Percentiles rank a stretch among this genome's conserved stretches.
These are phyloP conservation scores for Penicillium argentinense DNA, from an alignment of 495 filamentous ascomycete genomes.

Conservation along the genomic window DNA sequence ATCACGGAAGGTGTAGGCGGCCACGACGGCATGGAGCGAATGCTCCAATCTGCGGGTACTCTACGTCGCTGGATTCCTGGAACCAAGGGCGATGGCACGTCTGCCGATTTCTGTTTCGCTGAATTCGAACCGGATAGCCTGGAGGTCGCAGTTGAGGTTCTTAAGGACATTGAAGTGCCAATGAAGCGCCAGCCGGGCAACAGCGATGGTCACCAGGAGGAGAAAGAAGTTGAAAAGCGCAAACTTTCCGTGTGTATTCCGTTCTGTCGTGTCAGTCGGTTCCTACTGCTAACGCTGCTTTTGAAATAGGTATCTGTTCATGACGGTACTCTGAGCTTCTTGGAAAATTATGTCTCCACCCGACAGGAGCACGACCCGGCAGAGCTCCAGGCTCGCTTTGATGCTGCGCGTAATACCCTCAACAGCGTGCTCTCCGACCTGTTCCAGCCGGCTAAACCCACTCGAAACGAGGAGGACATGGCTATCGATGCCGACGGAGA, in stretches of 20 bases:
- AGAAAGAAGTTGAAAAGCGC: conserved; percentile 64
- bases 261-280: background rate
- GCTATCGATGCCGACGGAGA: conserved; percentile 65
- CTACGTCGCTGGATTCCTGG: conserved; percentile 83
- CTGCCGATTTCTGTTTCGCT: conserved; percentile 90
- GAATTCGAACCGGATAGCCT: conserved; percentile 92
- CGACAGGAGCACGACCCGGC: conserved; percentile 65
- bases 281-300: conserved; percentile 12
- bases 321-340: conserved; percentile 71
- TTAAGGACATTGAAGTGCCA: conserved; percentile 84
- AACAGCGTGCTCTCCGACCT: conserved; percentile 67
- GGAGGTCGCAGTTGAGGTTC: conserved; percentile 79
- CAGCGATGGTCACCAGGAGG: conserved; percentile 51
- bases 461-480: conserved; percentile 48
- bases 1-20: conserved; percentile 76
- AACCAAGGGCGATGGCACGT: conserved; percentile 78
- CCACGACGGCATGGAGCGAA: conserved; percentile 80
- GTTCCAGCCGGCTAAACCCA: conserved; percentile 61
- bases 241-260: conserved; percentile 56
- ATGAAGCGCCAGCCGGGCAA: conserved; percentile 63
- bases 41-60: conserved; percentile 74
- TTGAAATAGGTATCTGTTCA: conserved; percentile 76
- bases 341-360: conserved; percentile 73
- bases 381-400: conserved; percentile 64
- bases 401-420: conserved; percentile 64